phyloP scores from a whole-genome alignment of 1,284 basidiomycete species.

The Tilletia horrida region DNA sequence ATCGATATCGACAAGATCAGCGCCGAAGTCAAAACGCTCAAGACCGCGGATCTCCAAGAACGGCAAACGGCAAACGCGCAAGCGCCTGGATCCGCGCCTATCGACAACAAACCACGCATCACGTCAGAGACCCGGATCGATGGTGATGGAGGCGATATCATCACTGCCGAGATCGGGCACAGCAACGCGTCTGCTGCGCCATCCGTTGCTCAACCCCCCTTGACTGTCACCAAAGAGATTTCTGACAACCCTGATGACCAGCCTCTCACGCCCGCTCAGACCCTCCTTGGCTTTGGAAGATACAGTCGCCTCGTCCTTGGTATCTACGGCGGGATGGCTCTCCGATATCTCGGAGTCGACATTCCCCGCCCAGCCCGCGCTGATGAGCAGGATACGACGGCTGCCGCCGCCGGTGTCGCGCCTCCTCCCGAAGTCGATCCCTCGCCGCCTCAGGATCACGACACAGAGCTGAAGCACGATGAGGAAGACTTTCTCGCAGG shows the following conservation, averaged over 20 bases:
- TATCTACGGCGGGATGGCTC: constrained; percentile 39
- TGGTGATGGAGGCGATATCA: constrained; percentile 37
- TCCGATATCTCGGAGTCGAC: neutral
- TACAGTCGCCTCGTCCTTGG: constrained; percentile 47
- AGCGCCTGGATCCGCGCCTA: constrained; percentile 20
- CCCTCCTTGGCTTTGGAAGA: constrained; percentile 16
- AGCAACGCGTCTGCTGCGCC: neutral
- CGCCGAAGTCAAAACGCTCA: constrained; percentile 27
- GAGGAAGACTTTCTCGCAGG: constrained; percentile 9
- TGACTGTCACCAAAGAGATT: neutral
- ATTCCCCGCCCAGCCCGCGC: neutral
- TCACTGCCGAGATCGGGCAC: constrained; percentile 44
- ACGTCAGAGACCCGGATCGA: constrained; percentile 33
- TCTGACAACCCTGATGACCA: neutral
- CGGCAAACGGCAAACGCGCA: constrained; percentile 25
- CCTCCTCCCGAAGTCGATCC: neutral
- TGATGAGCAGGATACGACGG: neutral
- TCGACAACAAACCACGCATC: constrained; percentile 31
- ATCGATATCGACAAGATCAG: constrained; percentile 27
- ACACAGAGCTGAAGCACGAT: constrained; percentile 13
- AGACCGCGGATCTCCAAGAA: constrained; percentile 21
- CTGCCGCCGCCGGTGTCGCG: neutral
- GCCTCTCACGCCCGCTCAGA: constrained; percentile 8
- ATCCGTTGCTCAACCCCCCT: neutral
- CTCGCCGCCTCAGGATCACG: constrained; percentile 1